Percentiles rank a stretch among this genome's conserved stretches.
Evolutionary conservation across 108 stramenopile species (phyloP).

Genomic region (Schizochytrium sp.): DNA sequence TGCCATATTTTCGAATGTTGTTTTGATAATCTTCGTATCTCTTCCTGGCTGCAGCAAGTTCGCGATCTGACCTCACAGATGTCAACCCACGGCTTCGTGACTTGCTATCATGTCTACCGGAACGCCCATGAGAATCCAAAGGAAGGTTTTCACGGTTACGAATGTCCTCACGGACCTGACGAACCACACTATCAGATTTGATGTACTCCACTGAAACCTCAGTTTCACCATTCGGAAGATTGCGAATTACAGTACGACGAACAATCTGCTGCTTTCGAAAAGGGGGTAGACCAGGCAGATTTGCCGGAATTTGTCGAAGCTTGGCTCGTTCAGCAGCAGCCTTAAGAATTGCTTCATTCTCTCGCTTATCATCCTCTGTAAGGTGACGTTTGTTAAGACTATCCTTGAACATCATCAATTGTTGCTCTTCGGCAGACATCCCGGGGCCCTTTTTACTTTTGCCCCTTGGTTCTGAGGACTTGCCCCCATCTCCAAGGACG

Average conservation of each 20-base stretch:
- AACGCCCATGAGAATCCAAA: neutral
- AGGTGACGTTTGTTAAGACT: neutral
- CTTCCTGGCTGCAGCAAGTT: neutral
- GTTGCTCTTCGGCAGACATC: slow-evolving; percentile 18
- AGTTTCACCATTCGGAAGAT: slow-evolving; percentile 44
- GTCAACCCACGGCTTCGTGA: neutral
- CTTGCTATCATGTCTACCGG: neutral
- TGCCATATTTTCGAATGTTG: slow-evolving; percentile 37
- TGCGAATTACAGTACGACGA: slow-evolving; percentile 46
- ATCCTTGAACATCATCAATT: neutral
- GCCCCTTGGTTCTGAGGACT: neutral
- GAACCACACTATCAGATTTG: neutral
- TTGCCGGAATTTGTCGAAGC: slow-evolving; percentile 29
- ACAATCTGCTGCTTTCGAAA: slow-evolving; percentile 2
- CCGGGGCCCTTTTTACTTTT: neutral
- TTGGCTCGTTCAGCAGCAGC: neutral
- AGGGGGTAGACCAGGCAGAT: neutral
- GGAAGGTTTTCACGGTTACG: slow-evolving; percentile 29
- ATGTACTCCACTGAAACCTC: slow-evolving; percentile 43
- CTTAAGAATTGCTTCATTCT: neutral
- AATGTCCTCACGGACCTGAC: neutral
- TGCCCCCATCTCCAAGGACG: neutral
- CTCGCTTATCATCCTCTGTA: slow-evolving; percentile 38
- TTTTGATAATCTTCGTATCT: slow-evolving; percentile 26
- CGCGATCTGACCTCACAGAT: neutral